These are phyloP conservation scores for Wickerhamia fluorescens DNA, from an alignment of 805 yeast genomes.

Conservation along the genomic window DNA sequence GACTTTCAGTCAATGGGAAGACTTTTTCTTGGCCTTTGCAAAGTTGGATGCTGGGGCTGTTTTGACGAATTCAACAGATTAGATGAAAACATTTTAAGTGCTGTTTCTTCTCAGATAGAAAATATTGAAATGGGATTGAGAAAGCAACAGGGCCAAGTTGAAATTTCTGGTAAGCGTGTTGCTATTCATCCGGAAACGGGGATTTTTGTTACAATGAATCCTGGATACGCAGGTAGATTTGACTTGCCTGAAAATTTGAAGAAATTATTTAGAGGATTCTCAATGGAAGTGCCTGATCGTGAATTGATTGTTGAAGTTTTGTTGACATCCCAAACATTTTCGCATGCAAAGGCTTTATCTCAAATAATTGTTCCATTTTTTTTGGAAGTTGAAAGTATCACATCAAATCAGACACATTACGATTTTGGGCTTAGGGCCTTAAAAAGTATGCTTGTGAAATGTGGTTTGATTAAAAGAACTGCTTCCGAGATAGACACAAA, in stretches of 20 bases:
- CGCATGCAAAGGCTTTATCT: slow-evolving; percentile 39
- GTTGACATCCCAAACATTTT: slow-evolving; percentile 68
- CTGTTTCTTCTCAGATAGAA: slow-evolving; percentile 77
- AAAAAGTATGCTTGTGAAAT: slow-evolving; percentile 55
- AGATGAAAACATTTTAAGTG: slow-evolving; percentile 64
- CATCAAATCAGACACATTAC: slow-evolving; percentile 63
- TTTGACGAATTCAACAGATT: slow-evolving; percentile 92
- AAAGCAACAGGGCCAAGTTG: slow-evolving; percentile 19
- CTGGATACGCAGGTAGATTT: slow-evolving; percentile 78
- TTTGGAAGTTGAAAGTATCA: slow-evolving; percentile 24
- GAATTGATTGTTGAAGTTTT: slow-evolving; percentile 62
- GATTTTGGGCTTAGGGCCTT: slow-evolving; percentile 87
- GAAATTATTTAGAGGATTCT: slow-evolving; percentile 66
- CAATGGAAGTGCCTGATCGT: slow-evolving; percentile 68
- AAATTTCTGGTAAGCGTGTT: slow-evolving; percentile 36
- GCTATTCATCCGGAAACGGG: slow-evolving; percentile 49
- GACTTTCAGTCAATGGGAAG: slow-evolving; percentile 76
- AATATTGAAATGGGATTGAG: slow-evolving; percentile 52
- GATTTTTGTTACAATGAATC: slow-evolving; percentile 86
- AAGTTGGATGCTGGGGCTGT: slow-evolving; percentile 90
- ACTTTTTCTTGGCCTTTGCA: slow-evolving; percentile 69
- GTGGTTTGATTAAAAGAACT: slow-evolving; percentile 42
- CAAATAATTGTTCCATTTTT: slow-evolving; percentile 49
- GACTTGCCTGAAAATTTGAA: slow-evolving; percentile 80
- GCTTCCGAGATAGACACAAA: slow-evolving; percentile 3